These are phyloP conservation scores for Monilinia fructicola DNA, from an alignment of 2,329 filamentous ascomycete genomes.

Conservation along the genomic window DNA sequence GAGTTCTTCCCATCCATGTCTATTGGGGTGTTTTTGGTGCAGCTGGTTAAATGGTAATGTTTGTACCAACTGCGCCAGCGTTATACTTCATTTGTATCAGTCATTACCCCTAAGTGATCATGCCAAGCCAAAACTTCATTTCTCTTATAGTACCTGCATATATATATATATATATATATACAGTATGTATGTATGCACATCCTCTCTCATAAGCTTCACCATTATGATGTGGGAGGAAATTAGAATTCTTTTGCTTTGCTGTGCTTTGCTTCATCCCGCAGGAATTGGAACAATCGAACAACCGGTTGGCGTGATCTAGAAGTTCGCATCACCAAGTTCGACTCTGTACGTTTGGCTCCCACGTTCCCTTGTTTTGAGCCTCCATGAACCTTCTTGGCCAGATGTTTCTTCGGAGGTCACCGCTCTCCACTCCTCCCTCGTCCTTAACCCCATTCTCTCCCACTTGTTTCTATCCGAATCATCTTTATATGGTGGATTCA, in stretches of 20 bases:
- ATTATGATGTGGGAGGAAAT: background rate
- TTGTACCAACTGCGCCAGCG: background rate
- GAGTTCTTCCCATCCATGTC: background rate
- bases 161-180: background rate
- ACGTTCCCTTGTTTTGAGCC: conserved; percentile 20
- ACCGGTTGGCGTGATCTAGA: background rate
- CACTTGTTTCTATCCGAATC: conserved; percentile 11
- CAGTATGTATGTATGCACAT: too few species aligned
- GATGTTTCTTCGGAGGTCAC: conserved; percentile 25
- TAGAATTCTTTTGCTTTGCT: background rate
- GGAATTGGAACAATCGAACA: background rate
- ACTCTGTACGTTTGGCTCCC: conserved; percentile 10
- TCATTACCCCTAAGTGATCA: background rate
- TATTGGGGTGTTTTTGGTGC: background rate
- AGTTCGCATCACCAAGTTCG: background rate
- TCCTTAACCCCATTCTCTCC: conserved; percentile 13
- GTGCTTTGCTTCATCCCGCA: background rate
- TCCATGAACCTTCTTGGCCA: background rate
- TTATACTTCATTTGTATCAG: too few species aligned
- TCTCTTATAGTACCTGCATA: background rate
- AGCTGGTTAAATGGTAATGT: background rate
- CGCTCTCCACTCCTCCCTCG: background rate
- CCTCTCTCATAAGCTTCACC: background rate
- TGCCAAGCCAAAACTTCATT: conserved; percentile 7
- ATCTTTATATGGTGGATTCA: background rate